Evolutionary conservation across 1,284 basidiomycete genomes (phyloP).

Genomic region (Trichosporon sp.): DNA sequence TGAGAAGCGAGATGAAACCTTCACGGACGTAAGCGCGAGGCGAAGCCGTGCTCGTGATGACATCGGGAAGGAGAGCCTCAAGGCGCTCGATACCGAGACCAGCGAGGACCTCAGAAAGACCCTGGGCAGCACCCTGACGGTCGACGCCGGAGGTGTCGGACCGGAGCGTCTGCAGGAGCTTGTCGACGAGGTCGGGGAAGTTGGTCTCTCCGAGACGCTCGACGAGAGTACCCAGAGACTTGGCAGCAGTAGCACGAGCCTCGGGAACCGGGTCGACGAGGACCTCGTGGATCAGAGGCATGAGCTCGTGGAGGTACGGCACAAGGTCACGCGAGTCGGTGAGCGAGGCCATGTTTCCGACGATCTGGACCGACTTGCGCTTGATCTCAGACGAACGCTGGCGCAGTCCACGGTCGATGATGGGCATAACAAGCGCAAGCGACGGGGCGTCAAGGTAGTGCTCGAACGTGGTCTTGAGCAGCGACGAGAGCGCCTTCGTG

Average conservation of each 20-base stretch:
- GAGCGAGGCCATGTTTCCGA: slow-evolving; percentile 90
- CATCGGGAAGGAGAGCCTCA: slow-evolving; percentile 89
- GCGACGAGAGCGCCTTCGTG: slow-evolving; percentile 69
- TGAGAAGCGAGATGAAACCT: slow-evolving; percentile 96
- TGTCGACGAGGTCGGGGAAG: slow-evolving; percentile 92
- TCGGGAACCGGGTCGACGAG: slow-evolving; percentile 95
- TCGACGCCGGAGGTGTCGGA: slow-evolving; percentile 94
- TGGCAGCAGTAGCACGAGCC: slow-evolving; percentile 93
- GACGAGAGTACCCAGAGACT: slow-evolving; percentile 93
- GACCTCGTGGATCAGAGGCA: slow-evolving; percentile 88
- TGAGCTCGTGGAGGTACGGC: slow-evolving; percentile 82
- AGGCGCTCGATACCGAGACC: slow-evolving; percentile 96
- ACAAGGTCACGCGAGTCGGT: slow-evolving; percentile 96
- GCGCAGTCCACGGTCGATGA: slow-evolving; percentile 86
- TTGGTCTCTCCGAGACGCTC: slow-evolving; percentile 92
- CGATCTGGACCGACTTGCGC: slow-evolving; percentile 93
- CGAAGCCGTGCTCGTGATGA: slow-evolving; percentile 86
- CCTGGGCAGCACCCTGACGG: slow-evolving; percentile 92
- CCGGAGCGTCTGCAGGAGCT: slow-evolving; percentile 83
- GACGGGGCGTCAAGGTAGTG: slow-evolving; percentile 99
- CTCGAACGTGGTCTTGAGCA: slow-evolving; percentile 93
- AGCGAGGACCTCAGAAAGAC: slow-evolving; percentile 90
- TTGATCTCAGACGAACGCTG: slow-evolving; percentile 92
- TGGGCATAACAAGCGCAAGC: slow-evolving; percentile 92
- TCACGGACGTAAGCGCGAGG: slow-evolving; percentile 88